These are phyloP conservation scores for Penicillium antarcticum DNA, from an alignment of 495 filamentous ascomycete genomes.

Conservation along the genomic window DNA sequence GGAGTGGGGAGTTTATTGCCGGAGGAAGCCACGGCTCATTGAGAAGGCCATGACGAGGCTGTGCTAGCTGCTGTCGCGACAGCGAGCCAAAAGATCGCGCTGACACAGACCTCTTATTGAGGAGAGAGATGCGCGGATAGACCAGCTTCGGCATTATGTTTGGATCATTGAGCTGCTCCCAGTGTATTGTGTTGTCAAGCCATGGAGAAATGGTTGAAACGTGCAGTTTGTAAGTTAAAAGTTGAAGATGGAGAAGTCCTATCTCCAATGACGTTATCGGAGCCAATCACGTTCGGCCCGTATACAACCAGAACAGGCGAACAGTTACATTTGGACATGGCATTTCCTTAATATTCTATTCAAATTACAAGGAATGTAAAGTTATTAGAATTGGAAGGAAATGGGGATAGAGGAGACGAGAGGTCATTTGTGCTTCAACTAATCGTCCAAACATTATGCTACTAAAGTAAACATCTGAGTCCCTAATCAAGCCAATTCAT, in stretches of 20 bases:
- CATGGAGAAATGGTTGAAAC: slow-evolving; percentile 9
- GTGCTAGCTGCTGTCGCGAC: slow-evolving; percentile 23
- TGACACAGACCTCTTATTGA: slow-evolving; percentile 2
- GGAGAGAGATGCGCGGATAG: slow-evolving; percentile 9
- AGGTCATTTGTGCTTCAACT: no score
- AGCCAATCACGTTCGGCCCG: slow-evolving; percentile 18
- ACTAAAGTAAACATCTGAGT: not conserved
- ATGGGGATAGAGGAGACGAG: not conserved
- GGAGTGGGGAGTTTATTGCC: slow-evolving; percentile 13
- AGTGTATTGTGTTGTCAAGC: slow-evolving; percentile 8
- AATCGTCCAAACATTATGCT: no score
- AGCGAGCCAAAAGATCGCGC: slow-evolving; percentile 26
- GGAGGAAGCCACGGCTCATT: slow-evolving; percentile 27
- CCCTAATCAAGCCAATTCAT: slow-evolving; percentile 38
- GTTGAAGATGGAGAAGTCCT: no score
- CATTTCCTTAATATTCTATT: not conserved
- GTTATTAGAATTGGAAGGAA: not conserved
- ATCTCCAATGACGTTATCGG: slow-evolving; percentile 6
- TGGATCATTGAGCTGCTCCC: slow-evolving; percentile 3
- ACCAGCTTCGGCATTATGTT: slow-evolving; percentile 38
- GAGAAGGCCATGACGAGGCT: slow-evolving; percentile 30
- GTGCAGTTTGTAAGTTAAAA: slow-evolving; percentile 1
- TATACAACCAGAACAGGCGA: slow-evolving; percentile 13
- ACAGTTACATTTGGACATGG: not conserved
- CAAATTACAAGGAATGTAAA: no score